A percentile compares a stretch with the other conserved stretches of the same genome.
These are phyloP conservation scores for Agaricus blazei DNA, from an alignment of 768 basidiomycete species.

Conservation along the genomic window DNA sequence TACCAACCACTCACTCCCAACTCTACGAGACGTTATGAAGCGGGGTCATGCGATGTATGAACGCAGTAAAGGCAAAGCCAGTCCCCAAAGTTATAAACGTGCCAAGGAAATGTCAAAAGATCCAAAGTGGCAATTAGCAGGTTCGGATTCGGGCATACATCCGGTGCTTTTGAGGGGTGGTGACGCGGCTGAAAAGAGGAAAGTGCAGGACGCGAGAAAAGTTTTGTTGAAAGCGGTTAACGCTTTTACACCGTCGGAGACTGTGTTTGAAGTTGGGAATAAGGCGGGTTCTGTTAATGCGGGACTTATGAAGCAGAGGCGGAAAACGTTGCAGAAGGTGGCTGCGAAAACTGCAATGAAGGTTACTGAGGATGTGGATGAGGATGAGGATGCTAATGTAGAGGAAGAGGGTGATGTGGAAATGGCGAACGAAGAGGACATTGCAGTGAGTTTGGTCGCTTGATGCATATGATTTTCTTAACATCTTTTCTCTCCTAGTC, in stretches of 20 bases:
- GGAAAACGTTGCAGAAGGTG: constrained; percentile 71
- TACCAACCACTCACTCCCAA: constrained; percentile 56
- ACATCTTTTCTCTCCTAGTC: constrained; percentile 33
- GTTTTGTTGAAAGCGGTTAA: constrained; percentile 70
- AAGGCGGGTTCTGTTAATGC: constrained; percentile 61
- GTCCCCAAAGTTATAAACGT: constrained; percentile 76
- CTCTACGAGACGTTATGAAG: constrained; percentile 76
- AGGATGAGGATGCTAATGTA: constrained; percentile 30
- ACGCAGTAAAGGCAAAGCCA: constrained; percentile 87
- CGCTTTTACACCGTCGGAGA: constrained; percentile 82
- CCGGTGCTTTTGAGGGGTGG: constrained; percentile 55
- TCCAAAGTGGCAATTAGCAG: constrained; percentile 65
- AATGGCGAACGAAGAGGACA: constrained; percentile 78
- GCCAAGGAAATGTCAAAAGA: constrained; percentile 84
- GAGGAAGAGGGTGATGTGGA: constrained; percentile 35
- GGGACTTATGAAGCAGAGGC: constrained; percentile 82
- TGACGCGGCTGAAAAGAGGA: constrained; percentile 29
- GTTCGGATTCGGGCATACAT: constrained; percentile 61
- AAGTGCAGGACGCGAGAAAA: constrained; percentile 52
- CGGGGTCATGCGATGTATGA: constrained; percentile 94
- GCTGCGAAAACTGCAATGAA: constrained; percentile 38
- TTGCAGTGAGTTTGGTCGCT: constrained; percentile 47
- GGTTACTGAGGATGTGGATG: constrained; percentile 26
- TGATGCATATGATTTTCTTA: background rate
- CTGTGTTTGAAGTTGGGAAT: constrained; percentile 84